These are phyloP conservation scores for Trypanosoma cruzi DNA, from an alignment of 208 protist genomes.

Conservation along the genomic window DNA sequence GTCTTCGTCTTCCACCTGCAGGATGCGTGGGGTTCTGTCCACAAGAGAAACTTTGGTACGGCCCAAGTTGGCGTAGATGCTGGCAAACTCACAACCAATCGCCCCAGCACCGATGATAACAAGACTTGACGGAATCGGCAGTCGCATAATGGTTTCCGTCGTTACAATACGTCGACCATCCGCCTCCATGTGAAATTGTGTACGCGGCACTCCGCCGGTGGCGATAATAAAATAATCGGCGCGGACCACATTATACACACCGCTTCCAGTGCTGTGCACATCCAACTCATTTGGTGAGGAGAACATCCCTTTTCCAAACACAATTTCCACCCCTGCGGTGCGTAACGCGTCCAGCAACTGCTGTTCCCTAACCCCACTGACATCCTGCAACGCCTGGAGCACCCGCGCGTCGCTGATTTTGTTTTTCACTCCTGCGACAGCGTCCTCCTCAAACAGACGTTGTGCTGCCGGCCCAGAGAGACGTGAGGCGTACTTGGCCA, in stretches of 20 bases:
- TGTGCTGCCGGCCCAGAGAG: slow-evolving; percentile 45
- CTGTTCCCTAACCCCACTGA: too few relatives aligned
- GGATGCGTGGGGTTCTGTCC: slow-evolving; percentile 82
- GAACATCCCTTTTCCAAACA: too few relatives aligned
- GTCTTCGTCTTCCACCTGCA: slow-evolving; percentile 92
- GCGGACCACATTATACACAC: too few relatives aligned
- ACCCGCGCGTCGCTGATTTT: slow-evolving; percentile 42
- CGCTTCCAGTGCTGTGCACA: slow-evolving; percentile 40
- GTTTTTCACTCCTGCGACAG: too few relatives aligned
- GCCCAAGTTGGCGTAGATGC: slow-evolving; percentile 92
- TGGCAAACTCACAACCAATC: slow-evolving; percentile 93
- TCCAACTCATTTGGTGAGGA: slow-evolving; percentile 44
- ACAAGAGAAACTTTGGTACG: slow-evolving; percentile 87
- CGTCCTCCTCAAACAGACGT: too few relatives aligned
- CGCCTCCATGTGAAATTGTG: slow-evolving; percentile 59
- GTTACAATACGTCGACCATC: slow-evolving; percentile 90
- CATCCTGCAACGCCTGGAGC: too few relatives aligned
- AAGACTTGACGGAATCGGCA: slow-evolving; percentile 85
- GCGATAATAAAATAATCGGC: slow-evolving; percentile 92
- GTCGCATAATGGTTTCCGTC: slow-evolving; percentile 88
- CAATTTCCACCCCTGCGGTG: too few relatives aligned
- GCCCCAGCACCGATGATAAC: slow-evolving; percentile 93
- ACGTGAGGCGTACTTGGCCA: slow-evolving; percentile 81
- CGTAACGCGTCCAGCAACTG: too few relatives aligned
- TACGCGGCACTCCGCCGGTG: slow-evolving; percentile 75